Conservation (phyloP, 495 filamentous ascomycete species). For the Annulohypoxylon moriforme region DNA sequence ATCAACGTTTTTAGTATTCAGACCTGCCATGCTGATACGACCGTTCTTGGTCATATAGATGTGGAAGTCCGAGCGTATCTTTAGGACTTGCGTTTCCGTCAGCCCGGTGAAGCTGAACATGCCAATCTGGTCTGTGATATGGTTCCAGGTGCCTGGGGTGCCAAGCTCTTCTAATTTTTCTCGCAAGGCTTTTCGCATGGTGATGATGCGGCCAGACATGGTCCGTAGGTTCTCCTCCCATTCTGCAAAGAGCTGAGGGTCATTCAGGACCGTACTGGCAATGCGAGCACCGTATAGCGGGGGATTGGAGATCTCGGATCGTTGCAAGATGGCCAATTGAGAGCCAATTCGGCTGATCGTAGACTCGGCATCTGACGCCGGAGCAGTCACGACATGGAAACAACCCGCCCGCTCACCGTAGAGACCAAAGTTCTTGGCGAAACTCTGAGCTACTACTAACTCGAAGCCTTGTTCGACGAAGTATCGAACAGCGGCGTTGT, state of each 20-base stretch:
- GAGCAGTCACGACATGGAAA: slow-evolving; percentile 92
- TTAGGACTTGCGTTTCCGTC: slow-evolving; percentile 84
- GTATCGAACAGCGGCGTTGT: slow-evolving; percentile 91
- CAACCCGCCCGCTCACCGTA: slow-evolving; percentile 96
- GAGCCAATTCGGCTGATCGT: slow-evolving; percentile 76
- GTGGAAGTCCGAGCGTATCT: slow-evolving; percentile 82
- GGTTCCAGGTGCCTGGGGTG: slow-evolving; percentile 92
- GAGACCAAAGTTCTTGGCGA: slow-evolving; percentile 98
- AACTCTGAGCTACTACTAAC: slow-evolving; percentile 93
- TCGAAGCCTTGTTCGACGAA: slow-evolving; percentile 97
- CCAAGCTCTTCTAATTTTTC: slow-evolving; percentile 80
- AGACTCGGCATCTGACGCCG: slow-evolving; percentile 71
- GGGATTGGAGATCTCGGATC: slow-evolving; percentile 96
- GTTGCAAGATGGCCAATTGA: slow-evolving; percentile 94
- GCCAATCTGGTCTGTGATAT: slow-evolving; percentile 98
- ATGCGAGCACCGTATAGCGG: slow-evolving; percentile 94
- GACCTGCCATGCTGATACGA: slow-evolving; percentile 93
- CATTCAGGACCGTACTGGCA: slow-evolving; percentile 84
- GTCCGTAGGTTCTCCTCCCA: slow-evolving; percentile 93
- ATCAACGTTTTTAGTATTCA: slow-evolving; percentile 91
- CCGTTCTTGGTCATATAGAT: slow-evolving; percentile 99
- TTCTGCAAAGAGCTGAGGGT: slow-evolving; percentile 82
- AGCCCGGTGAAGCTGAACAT: slow-evolving; percentile 99
- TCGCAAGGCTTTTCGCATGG: slow-evolving; percentile 83
- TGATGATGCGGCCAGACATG: slow-evolving; percentile 93